phyloP scores from a whole-genome alignment of 164 flowering plant genomes.

The Houttuynia cordata region DNA sequence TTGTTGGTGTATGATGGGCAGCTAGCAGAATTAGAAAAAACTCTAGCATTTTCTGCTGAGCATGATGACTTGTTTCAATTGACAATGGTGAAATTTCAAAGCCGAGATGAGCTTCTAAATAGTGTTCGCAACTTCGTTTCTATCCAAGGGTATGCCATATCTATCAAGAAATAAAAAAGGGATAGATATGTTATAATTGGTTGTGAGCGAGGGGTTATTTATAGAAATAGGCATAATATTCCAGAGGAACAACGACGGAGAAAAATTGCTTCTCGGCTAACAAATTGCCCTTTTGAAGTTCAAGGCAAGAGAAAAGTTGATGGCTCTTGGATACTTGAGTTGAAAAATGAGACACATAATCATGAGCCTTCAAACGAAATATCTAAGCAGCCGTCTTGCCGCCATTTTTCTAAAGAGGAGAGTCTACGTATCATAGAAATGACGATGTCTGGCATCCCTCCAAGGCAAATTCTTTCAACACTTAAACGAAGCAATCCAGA shows the following conservation, averaged over 20 bases:
- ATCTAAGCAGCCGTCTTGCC: constrained; percentile 35
- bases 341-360: constrained; percentile 36
- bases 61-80: neutral
- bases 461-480: constrained; percentile 34
- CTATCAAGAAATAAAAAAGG: constrained; percentile 38
- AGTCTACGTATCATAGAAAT: constrained; percentile 27
- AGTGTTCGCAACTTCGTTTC: constrained; percentile 31
- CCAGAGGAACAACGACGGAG: constrained; percentile 15
- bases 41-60: neutral
- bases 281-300: constrained; percentile 40
- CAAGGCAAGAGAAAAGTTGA: constrained; percentile 31
- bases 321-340: constrained; percentile 30
- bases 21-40: neutral
- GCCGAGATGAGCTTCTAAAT: constrained; percentile 6
- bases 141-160: constrained; percentile 34
- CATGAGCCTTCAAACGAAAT: constrained; percentile 35
- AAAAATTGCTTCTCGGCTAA: constrained; percentile 32
- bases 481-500: constrained; percentile 34
- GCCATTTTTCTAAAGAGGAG: constrained; percentile 35
- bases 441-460: constrained; percentile 32
- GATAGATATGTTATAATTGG: constrained; percentile 31
- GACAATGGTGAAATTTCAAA: neutral
- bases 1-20: neutral
- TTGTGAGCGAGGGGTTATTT: constrained; percentile 41
- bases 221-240: constrained; percentile 27